phyloP scores from a whole-genome alignment of 345 rosid species.

The Dipteronia dyeriana region DNA sequence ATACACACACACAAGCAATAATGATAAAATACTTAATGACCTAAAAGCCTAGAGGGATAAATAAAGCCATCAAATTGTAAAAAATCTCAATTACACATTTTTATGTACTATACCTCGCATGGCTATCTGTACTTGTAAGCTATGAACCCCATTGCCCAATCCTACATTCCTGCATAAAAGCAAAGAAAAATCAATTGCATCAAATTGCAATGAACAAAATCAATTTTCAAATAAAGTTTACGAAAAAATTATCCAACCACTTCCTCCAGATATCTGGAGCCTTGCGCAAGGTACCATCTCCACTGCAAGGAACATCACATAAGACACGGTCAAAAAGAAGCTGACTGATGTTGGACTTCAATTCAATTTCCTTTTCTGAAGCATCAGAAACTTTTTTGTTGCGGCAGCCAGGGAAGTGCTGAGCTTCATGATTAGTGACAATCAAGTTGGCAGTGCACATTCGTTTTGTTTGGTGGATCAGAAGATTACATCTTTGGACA shows the following conservation, averaged over 20 bases:
- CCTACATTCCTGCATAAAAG: constrained; percentile 67
- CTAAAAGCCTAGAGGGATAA: background rate
- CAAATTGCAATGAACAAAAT: background rate
- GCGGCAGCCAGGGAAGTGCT: constrained; percentile 88
- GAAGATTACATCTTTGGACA: constrained; percentile 96
- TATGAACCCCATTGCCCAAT: constrained; percentile 86
- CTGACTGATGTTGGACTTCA: constrained; percentile 42
- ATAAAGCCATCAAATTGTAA: background rate
- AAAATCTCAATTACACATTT: constrained; percentile 6
- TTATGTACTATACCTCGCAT: constrained; percentile 67
- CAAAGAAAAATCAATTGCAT: constrained; percentile 17
- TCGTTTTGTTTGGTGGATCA: constrained; percentile 97
- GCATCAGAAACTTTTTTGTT: constrained; percentile 36
- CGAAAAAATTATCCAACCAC: constrained; percentile 49
- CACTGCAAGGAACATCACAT: constrained; percentile 98
- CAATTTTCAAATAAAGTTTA: background rate
- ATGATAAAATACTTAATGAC: background rate
- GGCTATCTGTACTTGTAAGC: constrained; percentile 84
- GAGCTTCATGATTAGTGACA: constrained; percentile 96
- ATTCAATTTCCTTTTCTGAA: constrained; percentile 35
- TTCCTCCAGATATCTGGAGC: constrained; percentile 98
- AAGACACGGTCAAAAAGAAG: constrained; percentile 88
- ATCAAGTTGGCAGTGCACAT: constrained; percentile 95
- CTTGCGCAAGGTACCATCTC: constrained; percentile 96
- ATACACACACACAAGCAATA: background rate